Evolutionary conservation across 768 basidiomycete genomes (phyloP).

Genomic region (Suillus spraguei): DNA sequence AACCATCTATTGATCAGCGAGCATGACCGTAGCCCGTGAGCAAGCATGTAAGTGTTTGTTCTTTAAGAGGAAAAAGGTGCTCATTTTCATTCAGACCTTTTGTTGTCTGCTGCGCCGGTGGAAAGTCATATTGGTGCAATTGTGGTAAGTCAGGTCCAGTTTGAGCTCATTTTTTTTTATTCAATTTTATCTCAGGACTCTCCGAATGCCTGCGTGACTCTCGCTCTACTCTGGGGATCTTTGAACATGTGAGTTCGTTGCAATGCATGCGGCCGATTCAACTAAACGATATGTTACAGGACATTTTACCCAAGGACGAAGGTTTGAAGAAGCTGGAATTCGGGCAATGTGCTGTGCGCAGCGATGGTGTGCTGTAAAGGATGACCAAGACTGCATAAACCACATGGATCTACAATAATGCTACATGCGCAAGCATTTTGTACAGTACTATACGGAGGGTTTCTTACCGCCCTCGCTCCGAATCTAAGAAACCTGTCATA

Average conservation of each 20-base stretch:
- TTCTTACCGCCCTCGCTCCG: neutral
- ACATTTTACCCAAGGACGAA: slow-evolving; percentile 66
- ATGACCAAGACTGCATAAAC: neutral
- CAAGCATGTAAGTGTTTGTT: slow-evolving; percentile 58
- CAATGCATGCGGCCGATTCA: neutral
- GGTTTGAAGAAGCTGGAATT: slow-evolving; percentile 60
- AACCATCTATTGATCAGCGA: neutral
- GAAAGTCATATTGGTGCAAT: slow-evolving; percentile 73
- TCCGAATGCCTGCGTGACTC: slow-evolving; percentile 76
- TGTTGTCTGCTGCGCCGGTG: slow-evolving; percentile 69
- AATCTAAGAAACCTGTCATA: neutral
- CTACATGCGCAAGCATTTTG: neutral
- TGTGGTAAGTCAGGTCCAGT: slow-evolving; percentile 46
- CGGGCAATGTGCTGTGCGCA: slow-evolving; percentile 51
- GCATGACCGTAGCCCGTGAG: slow-evolving; percentile 55
- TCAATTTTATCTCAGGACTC: slow-evolving; percentile 50
- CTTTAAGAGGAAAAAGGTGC: neutral
- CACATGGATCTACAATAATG: neutral
- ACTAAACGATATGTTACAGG: slow-evolving; percentile 38
- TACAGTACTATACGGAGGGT: neutral
- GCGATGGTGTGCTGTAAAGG: slow-evolving; percentile 52
- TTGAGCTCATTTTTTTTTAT: neutral
- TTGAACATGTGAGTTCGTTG: slow-evolving; percentile 57
- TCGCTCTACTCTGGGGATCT: slow-evolving; percentile 76
- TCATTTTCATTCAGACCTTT: slow-evolving; percentile 46